Conservation (phyloP, 2,329 filamentous ascomycete genomes). For the Epicoccum sorghinum region DNA sequence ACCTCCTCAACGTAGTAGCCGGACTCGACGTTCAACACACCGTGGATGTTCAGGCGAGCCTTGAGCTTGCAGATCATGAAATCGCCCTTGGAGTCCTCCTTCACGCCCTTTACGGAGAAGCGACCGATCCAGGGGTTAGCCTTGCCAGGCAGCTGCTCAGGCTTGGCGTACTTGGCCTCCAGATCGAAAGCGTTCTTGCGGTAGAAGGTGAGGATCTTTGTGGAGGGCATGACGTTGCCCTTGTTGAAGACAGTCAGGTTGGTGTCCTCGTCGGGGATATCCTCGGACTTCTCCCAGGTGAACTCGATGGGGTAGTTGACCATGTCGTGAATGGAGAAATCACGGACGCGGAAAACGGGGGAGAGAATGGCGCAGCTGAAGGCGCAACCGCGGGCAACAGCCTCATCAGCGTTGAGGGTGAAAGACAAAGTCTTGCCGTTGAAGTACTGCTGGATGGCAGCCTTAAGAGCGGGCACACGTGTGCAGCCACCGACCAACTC, state of each 20-base stretch:
- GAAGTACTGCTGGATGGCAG: conserved; percentile 87
- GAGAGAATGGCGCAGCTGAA: conserved; percentile 98
- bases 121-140: conserved; percentile 93
- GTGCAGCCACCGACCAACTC: conserved; percentile 95
- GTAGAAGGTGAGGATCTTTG: conserved; percentile 99
- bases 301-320: conserved; percentile 99
- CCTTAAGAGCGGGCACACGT: conserved; percentile 91
- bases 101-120: conserved; percentile 97
- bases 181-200: conserved; percentile 96
- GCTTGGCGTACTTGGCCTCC: conserved; percentile 90
- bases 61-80: conserved; percentile 99
- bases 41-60: conserved; percentile 94
- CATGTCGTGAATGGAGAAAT: conserved; percentile 97
- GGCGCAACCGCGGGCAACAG: conserved; percentile 90
- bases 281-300: conserved; percentile 96
- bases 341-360: conserved; percentile 96
- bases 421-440: conserved; percentile 86
- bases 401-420: conserved; percentile 98
- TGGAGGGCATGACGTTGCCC: conserved; percentile 95
- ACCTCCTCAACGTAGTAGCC: conserved; percentile 98
- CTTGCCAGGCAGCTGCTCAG: conserved; percentile 86
- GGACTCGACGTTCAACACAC: conserved; percentile 92
- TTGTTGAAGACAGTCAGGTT: conserved; percentile 97
- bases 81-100: conserved; percentile 89
- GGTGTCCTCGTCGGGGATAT: conserved; percentile 98